Evolutionary conservation across 495 filamentous ascomycete genomes (phyloP), one percentile per base, ranked within the genome.

Genomic region (Cercophora scortea): DNA sequence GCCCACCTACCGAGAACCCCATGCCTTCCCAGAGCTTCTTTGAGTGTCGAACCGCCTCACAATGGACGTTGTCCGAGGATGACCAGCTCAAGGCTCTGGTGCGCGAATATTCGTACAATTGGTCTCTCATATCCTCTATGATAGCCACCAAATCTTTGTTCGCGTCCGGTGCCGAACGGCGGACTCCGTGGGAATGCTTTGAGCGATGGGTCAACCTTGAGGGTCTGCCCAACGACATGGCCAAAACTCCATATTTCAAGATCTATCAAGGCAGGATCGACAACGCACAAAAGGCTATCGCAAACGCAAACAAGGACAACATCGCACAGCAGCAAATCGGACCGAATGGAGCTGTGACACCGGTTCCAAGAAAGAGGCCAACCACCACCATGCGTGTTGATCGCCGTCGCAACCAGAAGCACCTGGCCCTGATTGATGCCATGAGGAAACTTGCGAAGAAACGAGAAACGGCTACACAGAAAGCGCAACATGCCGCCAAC

Each of bases 171-270:
- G 81, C 89, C 10, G 94, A 96, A 61, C 82, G 93, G 50, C 80
- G 93, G 46, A 97, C 94, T 4, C 91, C 93, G 6, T 98, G 93
- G 93, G 93, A 98, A 70, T 98, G 93, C 62, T 98, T 97, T 61
- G 93, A 98, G 64, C 83, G 94, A 38, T 97, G 92, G 90, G 82
- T 95, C 13, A 81, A 84, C 50, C 71, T 97, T 9, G 93, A 96
- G 70, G 89, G 89, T 6, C 69, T 95, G 36, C 90, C 90, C 15
- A 80, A 81, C 39, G 93, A 98, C 50, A 93, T 96, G 87, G 82
- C 81, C 19, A 94, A 95, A 69, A 94, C 87, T 4, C 86, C 86
- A 38, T 97, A 96, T 64, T 97, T 96, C 76, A 80, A 88, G 61
- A 79, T 87, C 9, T 95, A 92, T 61, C 85, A 89, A 57, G 76